Evolutionary conservation across 2,329 filamentous ascomycete species (phyloP), one percentile per base, ranked within the genome.

Genomic region (Sporothrix brunneoviolacea): DNA sequence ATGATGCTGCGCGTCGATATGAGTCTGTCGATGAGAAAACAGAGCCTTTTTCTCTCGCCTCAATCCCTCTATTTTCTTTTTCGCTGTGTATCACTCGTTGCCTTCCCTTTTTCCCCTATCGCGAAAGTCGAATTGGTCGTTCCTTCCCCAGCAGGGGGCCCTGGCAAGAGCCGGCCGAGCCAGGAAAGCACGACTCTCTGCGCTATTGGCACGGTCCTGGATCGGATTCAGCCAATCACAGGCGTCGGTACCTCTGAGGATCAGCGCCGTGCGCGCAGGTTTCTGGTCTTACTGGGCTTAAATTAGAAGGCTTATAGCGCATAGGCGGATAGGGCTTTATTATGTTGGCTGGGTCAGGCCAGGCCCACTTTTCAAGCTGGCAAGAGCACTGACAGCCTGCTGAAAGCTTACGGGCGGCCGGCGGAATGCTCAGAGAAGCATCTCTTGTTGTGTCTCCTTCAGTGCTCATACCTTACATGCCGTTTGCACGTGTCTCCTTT

Each of bases 41-140:
- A n/a, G n/a, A n/a, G n/a, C n/a, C n/a, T n/a, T n/a, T n/a, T n/a
- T n/a, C n/a, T n/a, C n/a, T n/a, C n/a, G n/a, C n/a, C n/a, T n/a
- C n/a, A n/a, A n/a, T n/a, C n/a, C n/a, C n/a, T 28, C 24, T 10
- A 6, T 5, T 28, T 28, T 33, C 35, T 19, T 37, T 37, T 37
- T 37, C 35, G 7, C 8, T 16, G 5, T 18, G 7, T 16, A 6
- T 12, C 35, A n/a, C 35, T 21, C 12, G 7, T n/a, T n/a, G 4
- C 16, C 13, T 4, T 47, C 30, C 15, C 45, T 44, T 32, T 22
- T 43, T 44, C 44, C 18, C 50, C 50, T 48, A 45, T 52, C 39
- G 50, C 50, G 50, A 44, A 48, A 13, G 27, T 43, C 8, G 33
- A 39, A 51, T 48, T 48, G 38, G 19, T 44, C 33, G 50, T 22